A percentile compares a stretch with the other conserved stretches of the same genome.
Conservation (phyloP, 495 filamentous ascomycete genomes). For the Diplogelasinospora grovesii region DNA sequence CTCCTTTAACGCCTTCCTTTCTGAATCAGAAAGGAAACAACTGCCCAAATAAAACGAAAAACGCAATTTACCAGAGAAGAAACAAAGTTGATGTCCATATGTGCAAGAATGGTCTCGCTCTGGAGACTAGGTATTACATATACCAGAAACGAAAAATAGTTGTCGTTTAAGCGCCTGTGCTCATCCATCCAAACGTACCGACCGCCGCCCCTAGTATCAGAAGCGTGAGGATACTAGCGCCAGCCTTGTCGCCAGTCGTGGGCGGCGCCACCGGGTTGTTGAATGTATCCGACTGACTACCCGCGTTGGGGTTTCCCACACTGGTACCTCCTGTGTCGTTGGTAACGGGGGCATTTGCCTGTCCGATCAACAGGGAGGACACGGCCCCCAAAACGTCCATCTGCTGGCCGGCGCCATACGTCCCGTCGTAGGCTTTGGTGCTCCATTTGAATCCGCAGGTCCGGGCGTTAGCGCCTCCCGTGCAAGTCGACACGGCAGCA, state of each 20-base stretch:
- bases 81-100: no score
- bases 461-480: conserved; percentile 48
- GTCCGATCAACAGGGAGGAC: conserved; percentile 42
- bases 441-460: conserved; percentile 69
- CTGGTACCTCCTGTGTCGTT: conserved; percentile 57
- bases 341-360: conserved; percentile 45
- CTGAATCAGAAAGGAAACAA: no score
- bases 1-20: no score
- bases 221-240: conserved; percentile 58
- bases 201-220: conserved; percentile 31
- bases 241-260: conserved; percentile 56
- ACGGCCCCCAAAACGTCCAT: conserved; percentile 64
- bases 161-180: conserved; percentile 24
- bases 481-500: conserved; percentile 66
- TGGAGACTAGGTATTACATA: no score
- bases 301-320: conserved; percentile 55
- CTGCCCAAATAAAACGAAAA: no score
- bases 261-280: conserved; percentile 24
- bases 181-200: conserved; percentile 44
- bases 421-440: conserved; percentile 50
- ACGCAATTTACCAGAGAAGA: no score
- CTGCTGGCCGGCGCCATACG: conserved; percentile 57
- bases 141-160: no score
- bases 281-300: conserved; percentile 26
- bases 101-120: no score